A percentile compares a stretch with the other conserved stretches of the same genome.
phyloP scores from a whole-genome alignment of 2,329 filamentous ascomycete genomes.

The Verruconis gallopava region DNA sequence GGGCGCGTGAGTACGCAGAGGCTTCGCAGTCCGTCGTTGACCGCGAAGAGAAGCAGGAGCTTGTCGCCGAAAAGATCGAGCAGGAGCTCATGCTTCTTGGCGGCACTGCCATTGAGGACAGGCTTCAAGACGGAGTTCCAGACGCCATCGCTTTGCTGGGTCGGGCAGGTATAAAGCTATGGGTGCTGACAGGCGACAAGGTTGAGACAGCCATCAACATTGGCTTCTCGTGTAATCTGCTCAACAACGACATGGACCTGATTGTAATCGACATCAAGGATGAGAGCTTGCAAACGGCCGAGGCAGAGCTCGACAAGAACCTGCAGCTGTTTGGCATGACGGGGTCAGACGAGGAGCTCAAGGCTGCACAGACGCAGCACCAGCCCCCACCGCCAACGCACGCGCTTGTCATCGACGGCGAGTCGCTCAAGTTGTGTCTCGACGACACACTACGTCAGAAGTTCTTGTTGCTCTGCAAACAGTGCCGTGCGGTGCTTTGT shows the following conservation, averaged over 20 bases:
- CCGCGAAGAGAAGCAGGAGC: slow-evolving; percentile 86
- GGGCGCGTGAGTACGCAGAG: slow-evolving; percentile 77
- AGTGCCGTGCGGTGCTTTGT: slow-evolving; percentile 91
- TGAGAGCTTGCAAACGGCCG: slow-evolving; percentile 50
- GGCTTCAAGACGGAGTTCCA: slow-evolving; percentile 89
- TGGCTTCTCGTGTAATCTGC: slow-evolving; percentile 93
- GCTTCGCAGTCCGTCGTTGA: slow-evolving; percentile 74
- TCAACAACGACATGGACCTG: slow-evolving; percentile 96
- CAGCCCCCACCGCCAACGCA: slow-evolving; percentile 78
- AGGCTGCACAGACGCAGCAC: slow-evolving; percentile 66
- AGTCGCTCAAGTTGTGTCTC: slow-evolving; percentile 78
- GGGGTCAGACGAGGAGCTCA: slow-evolving; percentile 75
- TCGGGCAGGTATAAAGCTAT: slow-evolving; percentile 92
- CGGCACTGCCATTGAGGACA: slow-evolving; percentile 93
- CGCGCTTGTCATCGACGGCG: slow-evolving; percentile 88
- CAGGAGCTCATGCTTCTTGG: slow-evolving; percentile 77
- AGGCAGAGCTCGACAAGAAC: slow-evolving; percentile 61
- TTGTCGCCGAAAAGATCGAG: slow-evolving; percentile 80
- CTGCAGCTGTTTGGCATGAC: slow-evolving; percentile 63
- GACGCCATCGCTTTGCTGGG: slow-evolving; percentile 88
- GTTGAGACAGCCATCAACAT: slow-evolving; percentile 99
- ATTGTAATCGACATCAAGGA: slow-evolving; percentile 80
- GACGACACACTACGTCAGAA: slow-evolving; percentile 75
- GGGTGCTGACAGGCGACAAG: slow-evolving; percentile 97
- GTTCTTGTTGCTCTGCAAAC: slow-evolving; percentile 89